Evolutionary conservation across 2,329 filamentous ascomycete species (phyloP).

Genomic region (Pleoardoris graminearum): DNA sequence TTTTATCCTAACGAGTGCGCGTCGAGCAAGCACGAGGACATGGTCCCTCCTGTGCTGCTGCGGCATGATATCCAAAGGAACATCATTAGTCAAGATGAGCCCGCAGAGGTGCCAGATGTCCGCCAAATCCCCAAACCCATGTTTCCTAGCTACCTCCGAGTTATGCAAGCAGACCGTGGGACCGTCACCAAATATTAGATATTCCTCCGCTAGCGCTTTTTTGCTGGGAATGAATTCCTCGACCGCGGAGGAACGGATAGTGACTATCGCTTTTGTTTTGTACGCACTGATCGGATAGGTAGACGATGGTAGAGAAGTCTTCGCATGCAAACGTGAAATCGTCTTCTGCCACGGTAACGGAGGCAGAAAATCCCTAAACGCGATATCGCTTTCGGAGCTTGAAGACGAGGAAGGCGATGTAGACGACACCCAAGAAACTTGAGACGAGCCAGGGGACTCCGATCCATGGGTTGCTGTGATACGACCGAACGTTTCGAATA

Average conservation of each 20-base stretch:
- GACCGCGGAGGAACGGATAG: constrained; percentile 66
- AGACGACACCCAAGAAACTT: constrained; percentile 42
- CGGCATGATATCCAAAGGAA: constrained; percentile 68
- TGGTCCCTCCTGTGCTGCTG: constrained; percentile 60
- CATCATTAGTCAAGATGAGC: constrained; percentile 75
- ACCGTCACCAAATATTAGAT: constrained; percentile 81
- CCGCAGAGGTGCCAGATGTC: constrained; percentile 83
- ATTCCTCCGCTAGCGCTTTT: constrained; percentile 73
- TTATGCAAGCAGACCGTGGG: constrained; percentile 85
- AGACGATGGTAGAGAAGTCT: constrained; percentile 49
- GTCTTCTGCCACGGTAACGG: constrained; percentile 57
- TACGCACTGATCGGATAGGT: constrained; percentile 33
- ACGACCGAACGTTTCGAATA: constrained; percentile 67
- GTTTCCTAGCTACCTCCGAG: constrained; percentile 71
- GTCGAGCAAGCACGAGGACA: constrained; percentile 69
- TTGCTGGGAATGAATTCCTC: constrained; percentile 76
- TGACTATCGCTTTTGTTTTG: constrained; percentile 68
- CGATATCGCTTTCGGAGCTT: constrained; percentile 42
- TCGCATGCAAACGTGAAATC: constrained; percentile 58
- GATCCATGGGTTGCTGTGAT: constrained; percentile 29
- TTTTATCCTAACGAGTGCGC: constrained; percentile 58
- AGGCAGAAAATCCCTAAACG: constrained; percentile 52
- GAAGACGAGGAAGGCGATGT: constrained; percentile 45
- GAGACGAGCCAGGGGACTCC: constrained; percentile 33
- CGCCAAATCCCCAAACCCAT: constrained; percentile 71